Evolutionary conservation across 2,329 filamentous ascomycete genomes (phyloP), one percentile per base, ranked within the genome.

Genomic region (Phialophora chinensis): DNA sequence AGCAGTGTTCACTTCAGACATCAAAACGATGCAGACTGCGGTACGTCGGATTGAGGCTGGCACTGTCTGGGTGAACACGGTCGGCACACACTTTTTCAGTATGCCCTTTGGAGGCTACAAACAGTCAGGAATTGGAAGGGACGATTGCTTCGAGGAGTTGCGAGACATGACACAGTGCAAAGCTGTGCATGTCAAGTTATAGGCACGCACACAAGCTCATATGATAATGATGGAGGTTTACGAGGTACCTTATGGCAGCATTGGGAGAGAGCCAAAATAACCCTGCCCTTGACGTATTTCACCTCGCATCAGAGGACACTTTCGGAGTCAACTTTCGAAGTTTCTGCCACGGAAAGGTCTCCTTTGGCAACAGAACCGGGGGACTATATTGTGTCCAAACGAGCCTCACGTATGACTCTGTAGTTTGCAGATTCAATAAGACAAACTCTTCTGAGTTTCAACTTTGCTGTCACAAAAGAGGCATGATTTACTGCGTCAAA

Each of bases 51-150:
- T 66, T 44, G 23, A 66, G 27, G 59, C 59, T 7, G 64, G 59
- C 17, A 62, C 53, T 7, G 57, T 69, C 23, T 69, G 66, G 66
- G 52, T 69, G 11, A 69, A 69, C 35, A 54, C 62, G 12, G 59
- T 56, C 20, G 60, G 60, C 14, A 66, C 63, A 25, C 66, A 67
- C 44, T 67, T 60, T 44, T 60, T 66, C 49, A 47, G 54, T 7
- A 61, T 69, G 55, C 68, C 68, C 2, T 69, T 68, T 54, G 68
- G 68, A 38, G 68, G 68, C 25, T 61, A 63, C 29, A 69, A 69
- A 50, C 53, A 68, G 20, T 68, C 66, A n/a, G 68, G 68, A 17
- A 65, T 66, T 49, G 66, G 66, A 25, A 55, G 66, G 23, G 68
- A 69, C n/a, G 64, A 63, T n/a, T 66, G 64, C 53, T 66, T 66